Conservation (phyloP, 1,139 yeast genomes). For the Wickerhamomyces sp. region DNA sequence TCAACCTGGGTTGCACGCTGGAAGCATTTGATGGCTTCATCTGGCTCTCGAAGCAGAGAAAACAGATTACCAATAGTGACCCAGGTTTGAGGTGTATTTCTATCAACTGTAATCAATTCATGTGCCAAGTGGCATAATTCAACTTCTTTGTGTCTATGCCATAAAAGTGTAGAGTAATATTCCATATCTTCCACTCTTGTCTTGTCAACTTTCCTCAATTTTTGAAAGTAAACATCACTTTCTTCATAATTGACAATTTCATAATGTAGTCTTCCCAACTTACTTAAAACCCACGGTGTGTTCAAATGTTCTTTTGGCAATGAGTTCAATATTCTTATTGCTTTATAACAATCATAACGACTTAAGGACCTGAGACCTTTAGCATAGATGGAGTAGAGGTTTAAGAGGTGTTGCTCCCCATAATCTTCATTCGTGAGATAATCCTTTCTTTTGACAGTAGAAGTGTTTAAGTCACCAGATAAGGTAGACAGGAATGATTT, state of each 20-base stretch:
- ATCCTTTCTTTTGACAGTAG: constrained; percentile 13
- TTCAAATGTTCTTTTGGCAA: constrained; percentile 60
- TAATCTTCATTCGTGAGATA: constrained; percentile 30
- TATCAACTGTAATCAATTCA: constrained; percentile 66
- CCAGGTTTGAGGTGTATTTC: constrained; percentile 81
- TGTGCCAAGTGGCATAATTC: constrained; percentile 78
- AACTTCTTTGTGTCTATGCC: constrained; percentile 89
- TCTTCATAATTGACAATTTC: constrained; percentile 85
- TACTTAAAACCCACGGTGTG: constrained; percentile 84
- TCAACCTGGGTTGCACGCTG: constrained; percentile 70
- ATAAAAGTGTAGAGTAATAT: constrained; percentile 77
- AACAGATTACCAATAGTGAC: constrained; percentile 86
- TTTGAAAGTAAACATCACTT: constrained; percentile 59
- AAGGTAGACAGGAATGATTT: constrained; percentile 11
- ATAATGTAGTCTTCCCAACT: constrained; percentile 75
- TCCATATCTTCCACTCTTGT: constrained; percentile 91
- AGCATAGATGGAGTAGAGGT: constrained; percentile 58
- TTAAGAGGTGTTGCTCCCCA: constrained; percentile 42
- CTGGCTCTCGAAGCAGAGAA: constrained; percentile 79
- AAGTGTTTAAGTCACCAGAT: constrained; percentile 1
- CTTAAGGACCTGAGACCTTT: constrained; percentile 60
- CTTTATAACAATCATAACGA: constrained; percentile 74
- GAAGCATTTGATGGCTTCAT: constrained; percentile 86
- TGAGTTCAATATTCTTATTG: constrained; percentile 61
- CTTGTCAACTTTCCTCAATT: constrained; percentile 64